These are phyloP conservation scores for Globisporangium heterothallicum DNA, from an alignment of 352 stramenopile species.

Conservation along the genomic window DNA sequence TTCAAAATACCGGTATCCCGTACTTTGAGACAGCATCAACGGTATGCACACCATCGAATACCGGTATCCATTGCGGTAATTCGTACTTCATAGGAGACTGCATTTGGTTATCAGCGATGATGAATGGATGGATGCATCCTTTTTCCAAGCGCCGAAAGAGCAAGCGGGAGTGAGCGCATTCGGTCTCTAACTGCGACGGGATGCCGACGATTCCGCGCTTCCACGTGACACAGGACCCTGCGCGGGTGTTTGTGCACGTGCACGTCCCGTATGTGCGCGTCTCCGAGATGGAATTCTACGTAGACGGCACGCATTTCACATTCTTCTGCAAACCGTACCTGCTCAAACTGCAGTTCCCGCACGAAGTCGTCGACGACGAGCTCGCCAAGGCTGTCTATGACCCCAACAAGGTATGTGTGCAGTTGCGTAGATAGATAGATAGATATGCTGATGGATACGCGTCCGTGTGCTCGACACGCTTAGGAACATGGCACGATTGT, in stretches of 20 bases:
- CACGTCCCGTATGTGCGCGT: constrained; percentile 89
- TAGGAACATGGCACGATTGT: constrained; percentile 92
- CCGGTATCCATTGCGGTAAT: too few species aligned
- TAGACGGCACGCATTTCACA: constrained; percentile 87
- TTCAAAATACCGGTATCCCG: neutral
- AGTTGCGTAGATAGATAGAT: neutral
- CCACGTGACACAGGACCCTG: constrained; percentile 75
- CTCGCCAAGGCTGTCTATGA: constrained; percentile 88
- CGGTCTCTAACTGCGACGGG: too few species aligned
- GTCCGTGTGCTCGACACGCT: neutral
- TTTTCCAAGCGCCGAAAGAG: too few species aligned
- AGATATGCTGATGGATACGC: neutral
- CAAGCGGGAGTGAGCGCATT: too few species aligned
- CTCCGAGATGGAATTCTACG: constrained; percentile 89
- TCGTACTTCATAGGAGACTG: neutral
- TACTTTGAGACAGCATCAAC: neutral
- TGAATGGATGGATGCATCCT: constrained; percentile 6
- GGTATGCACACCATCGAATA: too few species aligned
- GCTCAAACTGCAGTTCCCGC: constrained; percentile 93
- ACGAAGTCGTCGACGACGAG: constrained; percentile 87
- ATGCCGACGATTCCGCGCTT: constrained; percentile 84
- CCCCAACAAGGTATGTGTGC: constrained; percentile 61
- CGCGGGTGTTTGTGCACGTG: constrained; percentile 84
- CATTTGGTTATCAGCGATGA: neutral
- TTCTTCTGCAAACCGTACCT: constrained; percentile 98